phyloP scores from a whole-genome alignment of 2,329 filamentous ascomycete genomes.

The Cytospora chrysosperma region DNA sequence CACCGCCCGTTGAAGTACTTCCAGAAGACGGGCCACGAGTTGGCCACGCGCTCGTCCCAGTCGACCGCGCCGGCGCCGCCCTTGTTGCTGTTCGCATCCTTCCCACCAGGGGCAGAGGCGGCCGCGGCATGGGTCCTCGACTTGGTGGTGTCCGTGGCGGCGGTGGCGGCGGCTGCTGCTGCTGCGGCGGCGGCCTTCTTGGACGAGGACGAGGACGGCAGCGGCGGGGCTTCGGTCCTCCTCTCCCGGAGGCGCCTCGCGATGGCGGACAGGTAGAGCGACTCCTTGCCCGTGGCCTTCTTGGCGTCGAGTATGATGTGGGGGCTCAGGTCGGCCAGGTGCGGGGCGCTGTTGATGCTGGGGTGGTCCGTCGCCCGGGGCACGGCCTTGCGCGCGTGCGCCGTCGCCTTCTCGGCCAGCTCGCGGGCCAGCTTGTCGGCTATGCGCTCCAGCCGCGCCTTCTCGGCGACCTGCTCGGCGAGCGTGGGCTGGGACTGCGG shows the following conservation, averaged over 20 bases:
- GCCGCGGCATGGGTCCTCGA: constrained; percentile 28
- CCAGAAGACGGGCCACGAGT: constrained; percentile 70
- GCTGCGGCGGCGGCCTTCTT: constrained; percentile 15
- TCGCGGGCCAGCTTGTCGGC: constrained; percentile 54
- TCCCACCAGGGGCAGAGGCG: background rate
- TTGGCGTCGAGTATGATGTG: constrained; percentile 76
- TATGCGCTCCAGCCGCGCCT: constrained; percentile 59
- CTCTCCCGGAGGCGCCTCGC: constrained; percentile 45
- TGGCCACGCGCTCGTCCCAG: constrained; percentile 56
- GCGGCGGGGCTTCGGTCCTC: constrained; percentile 19
- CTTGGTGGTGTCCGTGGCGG: background rate
- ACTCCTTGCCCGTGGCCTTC: constrained; percentile 74
- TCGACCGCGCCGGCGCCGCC: constrained; percentile 17
- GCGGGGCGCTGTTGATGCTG: constrained; percentile 54
- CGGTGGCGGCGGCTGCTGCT: background rate
- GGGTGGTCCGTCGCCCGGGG: constrained; percentile 55
- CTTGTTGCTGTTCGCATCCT: constrained; percentile 3
- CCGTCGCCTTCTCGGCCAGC: constrained; percentile 52
- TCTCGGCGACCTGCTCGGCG: constrained; percentile 57
- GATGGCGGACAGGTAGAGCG: constrained; percentile 66
- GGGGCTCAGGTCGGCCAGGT: constrained; percentile 58
- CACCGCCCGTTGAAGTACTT: constrained; percentile 87
- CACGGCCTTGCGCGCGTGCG: constrained; percentile 50
- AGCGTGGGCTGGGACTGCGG: constrained; percentile 36
- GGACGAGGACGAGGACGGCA: background rate